Evolutionary conservation across 2,329 filamentous ascomycete species (phyloP).

Genomic region (Fusarium sp.): DNA sequence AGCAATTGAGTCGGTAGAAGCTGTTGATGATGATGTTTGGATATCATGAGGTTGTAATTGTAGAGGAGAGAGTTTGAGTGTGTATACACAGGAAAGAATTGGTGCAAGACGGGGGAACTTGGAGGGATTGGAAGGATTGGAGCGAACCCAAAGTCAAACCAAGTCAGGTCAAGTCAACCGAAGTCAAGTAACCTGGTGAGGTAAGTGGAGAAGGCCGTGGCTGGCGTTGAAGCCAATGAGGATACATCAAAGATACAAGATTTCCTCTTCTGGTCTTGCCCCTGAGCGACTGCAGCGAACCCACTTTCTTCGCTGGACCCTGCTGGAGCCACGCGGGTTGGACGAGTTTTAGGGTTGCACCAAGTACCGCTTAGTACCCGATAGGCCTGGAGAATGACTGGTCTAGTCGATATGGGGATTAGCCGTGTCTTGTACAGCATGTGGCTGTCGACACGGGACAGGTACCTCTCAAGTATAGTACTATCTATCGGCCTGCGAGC

Average conservation of each 20-base stretch:
- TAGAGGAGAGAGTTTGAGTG: conserved; percentile 7
- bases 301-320: conserved; percentile 18
- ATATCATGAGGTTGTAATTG: not conserved
- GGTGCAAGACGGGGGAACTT: too few relatives aligned
- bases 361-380: conserved; percentile 11
- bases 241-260: conserved; percentile 18
- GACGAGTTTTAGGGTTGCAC: conserved; percentile 2
- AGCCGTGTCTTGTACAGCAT: conserved; percentile 28
- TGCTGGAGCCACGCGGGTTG: conserved; percentile 32
- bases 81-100: too few relatives aligned
- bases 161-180: not conserved
- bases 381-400: not conserved
- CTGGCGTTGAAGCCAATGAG: conserved; percentile 9
- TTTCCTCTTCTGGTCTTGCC: conserved; percentile 34
- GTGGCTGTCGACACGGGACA: conserved; percentile 18
- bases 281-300: conserved; percentile 32
- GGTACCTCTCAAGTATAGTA: conserved; percentile 29
- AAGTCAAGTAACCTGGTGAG: conserved; percentile 2
- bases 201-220: conserved; percentile 33
- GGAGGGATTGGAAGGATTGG: not conserved
- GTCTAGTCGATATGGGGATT: conserved; percentile 7
- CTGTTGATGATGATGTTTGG: not conserved
- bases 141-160: not conserved
- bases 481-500: not conserved
- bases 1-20: conserved; percentile 30